Conservation (phyloP, 345 rosid genomes). For the Lumnitzera littorea region DNA sequence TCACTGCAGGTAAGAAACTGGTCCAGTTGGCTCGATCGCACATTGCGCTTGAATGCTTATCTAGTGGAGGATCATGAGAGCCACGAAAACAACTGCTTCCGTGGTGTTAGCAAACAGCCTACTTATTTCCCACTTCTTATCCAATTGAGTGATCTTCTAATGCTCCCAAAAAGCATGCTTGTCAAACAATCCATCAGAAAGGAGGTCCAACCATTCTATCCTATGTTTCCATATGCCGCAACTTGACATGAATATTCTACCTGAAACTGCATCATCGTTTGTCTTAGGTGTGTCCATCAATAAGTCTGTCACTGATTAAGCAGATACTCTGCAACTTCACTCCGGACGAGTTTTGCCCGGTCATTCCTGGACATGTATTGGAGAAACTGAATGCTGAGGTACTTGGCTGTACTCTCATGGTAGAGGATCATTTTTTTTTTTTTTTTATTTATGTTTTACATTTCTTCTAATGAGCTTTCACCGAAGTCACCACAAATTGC, state of each 20-base stretch:
- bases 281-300: constrained; percentile 74
- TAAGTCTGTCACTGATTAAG: constrained; percentile 58
- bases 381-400: constrained; percentile 93
- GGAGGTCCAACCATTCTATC: constrained; percentile 43
- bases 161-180: constrained; percentile 98
- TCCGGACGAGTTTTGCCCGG: constrained; percentile 97
- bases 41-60: constrained; percentile 54
- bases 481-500: no score
- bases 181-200: constrained; percentile 57
- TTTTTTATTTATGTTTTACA: no score
- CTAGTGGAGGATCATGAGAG: constrained; percentile 31
- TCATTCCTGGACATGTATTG: constrained; percentile 80
- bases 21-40: constrained; percentile 77
- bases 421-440: no score
- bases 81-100: constrained; percentile 25
- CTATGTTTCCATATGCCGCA: constrained; percentile 2
- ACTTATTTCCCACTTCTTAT: constrained; percentile 59
- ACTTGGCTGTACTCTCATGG: background rate
- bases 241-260: constrained; percentile 1
- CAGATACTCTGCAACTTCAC: constrained; percentile 94
- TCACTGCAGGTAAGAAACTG: constrained; percentile 75
- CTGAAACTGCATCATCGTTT: background rate
- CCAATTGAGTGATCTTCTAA: constrained; percentile 83
- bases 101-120: constrained; percentile 14
- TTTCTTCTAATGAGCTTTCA: no score